phyloP scores from a whole-genome alignment of 768 basidiomycete species.

The Pleurotus tuber-regium region DNA sequence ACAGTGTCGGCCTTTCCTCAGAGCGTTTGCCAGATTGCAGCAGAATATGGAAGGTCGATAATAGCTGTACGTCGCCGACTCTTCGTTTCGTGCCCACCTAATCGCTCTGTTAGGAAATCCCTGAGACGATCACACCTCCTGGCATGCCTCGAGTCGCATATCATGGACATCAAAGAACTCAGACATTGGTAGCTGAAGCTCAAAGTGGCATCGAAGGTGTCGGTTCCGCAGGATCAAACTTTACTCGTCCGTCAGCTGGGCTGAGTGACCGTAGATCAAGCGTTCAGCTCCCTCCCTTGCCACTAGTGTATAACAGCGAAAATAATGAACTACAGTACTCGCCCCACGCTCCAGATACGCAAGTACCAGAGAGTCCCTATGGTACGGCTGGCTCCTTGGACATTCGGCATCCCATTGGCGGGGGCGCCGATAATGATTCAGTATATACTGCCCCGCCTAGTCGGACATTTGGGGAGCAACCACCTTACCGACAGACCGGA shows the following conservation, averaged over 20 bases:
- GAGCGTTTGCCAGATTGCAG: constrained; percentile 40
- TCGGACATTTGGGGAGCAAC: neutral
- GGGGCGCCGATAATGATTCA: neutral
- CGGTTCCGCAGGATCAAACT: constrained; percentile 7
- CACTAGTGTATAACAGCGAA: neutral
- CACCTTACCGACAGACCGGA: neutral
- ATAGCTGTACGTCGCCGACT: constrained; percentile 33
- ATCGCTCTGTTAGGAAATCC: constrained; percentile 59
- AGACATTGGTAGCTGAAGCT: constrained; percentile 62
- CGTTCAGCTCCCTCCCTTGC: neutral
- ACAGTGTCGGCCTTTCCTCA: neutral
- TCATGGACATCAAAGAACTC: constrained; percentile 60
- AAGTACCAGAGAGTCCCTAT: neutral
- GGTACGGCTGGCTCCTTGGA: neutral
- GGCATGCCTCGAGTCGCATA: constrained; percentile 77
- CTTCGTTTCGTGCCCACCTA: neutral
- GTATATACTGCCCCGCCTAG: neutral
- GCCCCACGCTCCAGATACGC: neutral
- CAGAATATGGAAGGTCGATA: constrained; percentile 52
- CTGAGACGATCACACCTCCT: constrained; percentile 76
- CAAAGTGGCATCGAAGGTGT: constrained; percentile 54
- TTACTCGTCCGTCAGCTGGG: neutral
- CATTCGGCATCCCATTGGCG: neutral
- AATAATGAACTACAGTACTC: neutral
- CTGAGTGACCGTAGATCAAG: neutral